phyloP scores from a whole-genome alignment of 306 rosid genomes.

The Rosa multiflora region DNA sequence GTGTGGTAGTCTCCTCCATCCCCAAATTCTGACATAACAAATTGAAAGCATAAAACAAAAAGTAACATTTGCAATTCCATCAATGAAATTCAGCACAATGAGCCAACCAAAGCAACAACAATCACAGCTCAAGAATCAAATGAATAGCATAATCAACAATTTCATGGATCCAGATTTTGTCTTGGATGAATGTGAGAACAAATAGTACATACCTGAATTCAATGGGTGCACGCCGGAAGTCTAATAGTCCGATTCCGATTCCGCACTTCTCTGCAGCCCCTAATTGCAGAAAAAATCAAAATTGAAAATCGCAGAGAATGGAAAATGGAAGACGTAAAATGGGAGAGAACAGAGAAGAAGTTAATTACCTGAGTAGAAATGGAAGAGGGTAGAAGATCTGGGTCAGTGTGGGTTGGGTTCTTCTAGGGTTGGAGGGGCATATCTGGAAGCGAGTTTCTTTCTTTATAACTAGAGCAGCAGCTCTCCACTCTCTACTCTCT shows the following conservation, averaged over 20 bases:
- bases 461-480: neutral
- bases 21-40: conserved; percentile 1
- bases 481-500: neutral
- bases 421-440: neutral
- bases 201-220: neutral
- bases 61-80: neutral
- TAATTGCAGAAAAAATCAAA: neutral
- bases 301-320: neutral
- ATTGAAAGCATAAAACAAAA: neutral
- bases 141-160: neutral
- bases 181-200: neutral
- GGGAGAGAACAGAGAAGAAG: neutral
- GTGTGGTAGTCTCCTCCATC: conserved; percentile 43
- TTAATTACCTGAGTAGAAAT: neutral
- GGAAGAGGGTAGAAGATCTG: neutral
- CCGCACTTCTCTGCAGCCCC: neutral
- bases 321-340: neutral
- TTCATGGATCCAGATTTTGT: neutral
- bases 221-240: neutral
- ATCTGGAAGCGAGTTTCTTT: too few relatives aligned
- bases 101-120: neutral
- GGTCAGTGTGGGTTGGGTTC: too few relatives aligned
- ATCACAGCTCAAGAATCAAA: neutral
- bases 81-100: neutral
- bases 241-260: neutral